Evolutionary conservation across 164 flowering plant species (phyloP).

Genomic region (Stephania cephalantha): DNA sequence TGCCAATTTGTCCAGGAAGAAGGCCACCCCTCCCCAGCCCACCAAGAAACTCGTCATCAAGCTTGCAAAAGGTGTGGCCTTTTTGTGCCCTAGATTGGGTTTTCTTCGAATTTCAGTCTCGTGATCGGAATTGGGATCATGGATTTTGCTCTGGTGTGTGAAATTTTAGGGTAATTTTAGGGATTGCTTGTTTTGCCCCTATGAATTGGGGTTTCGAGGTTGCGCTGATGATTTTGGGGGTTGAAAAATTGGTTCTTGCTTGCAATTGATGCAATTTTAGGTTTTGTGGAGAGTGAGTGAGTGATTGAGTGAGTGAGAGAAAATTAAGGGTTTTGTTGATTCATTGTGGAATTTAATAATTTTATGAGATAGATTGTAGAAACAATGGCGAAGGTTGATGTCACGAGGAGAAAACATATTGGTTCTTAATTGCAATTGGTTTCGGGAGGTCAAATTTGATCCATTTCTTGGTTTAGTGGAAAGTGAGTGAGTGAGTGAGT

Average conservation of each 20-base stretch:
- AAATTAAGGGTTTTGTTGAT: too few species aligned
- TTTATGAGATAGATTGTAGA: background rate
- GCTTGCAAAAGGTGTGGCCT: conserved; percentile 60
- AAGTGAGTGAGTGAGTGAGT: too few species aligned
- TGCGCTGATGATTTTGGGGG: too few species aligned
- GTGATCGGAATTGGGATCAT: too few species aligned
- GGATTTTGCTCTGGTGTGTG: too few species aligned
- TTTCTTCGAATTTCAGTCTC: too few species aligned
- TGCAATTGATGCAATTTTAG: background rate
- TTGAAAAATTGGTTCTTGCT: too few species aligned
- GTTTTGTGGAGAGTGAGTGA: background rate
- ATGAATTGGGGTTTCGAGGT: background rate
- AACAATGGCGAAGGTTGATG: background rate
- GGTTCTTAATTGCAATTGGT: background rate
- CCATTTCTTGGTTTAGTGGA: too few species aligned
- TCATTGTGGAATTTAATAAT: too few species aligned
- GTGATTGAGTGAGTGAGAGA: too few species aligned
- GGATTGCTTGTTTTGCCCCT: background rate
- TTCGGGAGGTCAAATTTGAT: background rate
- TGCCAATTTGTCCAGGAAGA: conserved; percentile 78
- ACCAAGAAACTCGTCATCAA: conserved; percentile 84
- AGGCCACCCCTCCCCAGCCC: conserved; percentile 89
- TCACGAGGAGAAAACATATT: too few species aligned
- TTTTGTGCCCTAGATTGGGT: background rate
- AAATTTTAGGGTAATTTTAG: too few species aligned